Percentiles rank a stretch among this genome's conserved stretches.
phyloP scores from a whole-genome alignment of 306 rosid species.

The Luffa aegyptiaca region DNA sequence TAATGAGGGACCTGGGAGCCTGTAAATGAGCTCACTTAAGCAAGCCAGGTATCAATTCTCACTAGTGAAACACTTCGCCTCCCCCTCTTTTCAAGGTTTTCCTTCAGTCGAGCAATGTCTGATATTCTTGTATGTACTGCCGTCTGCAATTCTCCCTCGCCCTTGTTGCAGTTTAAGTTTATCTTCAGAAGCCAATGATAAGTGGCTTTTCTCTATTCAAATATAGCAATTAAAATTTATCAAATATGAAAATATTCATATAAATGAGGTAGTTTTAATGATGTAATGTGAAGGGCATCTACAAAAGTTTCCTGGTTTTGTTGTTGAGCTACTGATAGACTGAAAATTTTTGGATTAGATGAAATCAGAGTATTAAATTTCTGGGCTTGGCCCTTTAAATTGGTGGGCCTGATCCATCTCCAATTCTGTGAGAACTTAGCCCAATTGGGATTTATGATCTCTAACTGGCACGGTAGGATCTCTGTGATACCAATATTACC shows the following conservation, averaged over 20 bases:
- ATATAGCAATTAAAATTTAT: neutral
- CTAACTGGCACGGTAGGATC: no score
- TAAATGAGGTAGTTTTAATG: neutral
- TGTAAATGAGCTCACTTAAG: neutral
- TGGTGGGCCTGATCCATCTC: neutral
- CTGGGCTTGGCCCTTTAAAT: neutral
- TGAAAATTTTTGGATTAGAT: neutral
- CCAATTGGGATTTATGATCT: neutral
- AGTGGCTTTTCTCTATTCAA: neutral
- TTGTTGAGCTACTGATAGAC: neutral
- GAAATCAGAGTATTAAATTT: neutral
- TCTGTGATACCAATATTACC: no score
- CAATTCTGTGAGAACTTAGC: neutral
- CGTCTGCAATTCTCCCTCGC: neutral
- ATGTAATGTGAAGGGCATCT: neutral
- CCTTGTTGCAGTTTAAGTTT: neutral
- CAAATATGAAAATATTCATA: neutral
- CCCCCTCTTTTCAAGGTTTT: neutral
- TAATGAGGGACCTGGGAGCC: neutral
- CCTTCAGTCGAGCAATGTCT: neutral
- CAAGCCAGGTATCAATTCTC: neutral
- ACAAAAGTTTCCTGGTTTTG: neutral
- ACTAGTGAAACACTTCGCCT: neutral
- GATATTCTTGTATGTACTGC: neutral
- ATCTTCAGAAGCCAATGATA: neutral